Evolutionary conservation across 1,139 yeast genomes (phyloP).

Genomic region (Suhomyces kunorum): DNA sequence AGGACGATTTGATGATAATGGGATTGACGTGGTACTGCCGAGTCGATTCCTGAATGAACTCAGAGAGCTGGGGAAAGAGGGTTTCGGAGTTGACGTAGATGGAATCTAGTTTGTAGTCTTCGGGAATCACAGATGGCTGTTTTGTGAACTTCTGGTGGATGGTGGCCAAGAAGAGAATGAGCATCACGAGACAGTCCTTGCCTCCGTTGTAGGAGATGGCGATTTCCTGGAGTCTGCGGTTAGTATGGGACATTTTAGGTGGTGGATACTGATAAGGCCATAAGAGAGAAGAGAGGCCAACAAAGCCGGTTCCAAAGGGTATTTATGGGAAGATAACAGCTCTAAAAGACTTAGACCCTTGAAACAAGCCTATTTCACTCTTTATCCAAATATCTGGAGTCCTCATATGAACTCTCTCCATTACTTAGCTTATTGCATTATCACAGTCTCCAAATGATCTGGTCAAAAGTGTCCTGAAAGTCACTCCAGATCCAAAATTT

Average conservation of each 20-base stretch:
- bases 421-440: too few species aligned
- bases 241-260: too few species aligned
- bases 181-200: slow-evolving; percentile 85
- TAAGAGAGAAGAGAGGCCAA: too few species aligned
- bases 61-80: slow-evolving; percentile 61
- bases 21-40: slow-evolving; percentile 47
- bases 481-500: background rate
- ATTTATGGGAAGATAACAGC: too few species aligned
- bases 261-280: too few species aligned
- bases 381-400: too few species aligned
- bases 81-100: slow-evolving; percentile 71
- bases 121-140: slow-evolving; percentile 21
- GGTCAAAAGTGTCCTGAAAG: too few species aligned
- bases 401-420: too few species aligned
- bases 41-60: slow-evolving; percentile 48
- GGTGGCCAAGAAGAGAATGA: slow-evolving; percentile 63
- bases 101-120: slow-evolving; percentile 47
- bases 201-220: slow-evolving; percentile 89
- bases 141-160: slow-evolving; percentile 39
- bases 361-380: too few species aligned
- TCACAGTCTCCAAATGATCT: too few species aligned
- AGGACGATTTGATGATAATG: slow-evolving; percentile 44
- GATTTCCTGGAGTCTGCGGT: slow-evolving; percentile 49
- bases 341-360: too few species aligned
- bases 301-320: too few species aligned